phyloP scores from a whole-genome alignment of 2,329 filamentous ascomycete species.

The Botrytis porri region DNA sequence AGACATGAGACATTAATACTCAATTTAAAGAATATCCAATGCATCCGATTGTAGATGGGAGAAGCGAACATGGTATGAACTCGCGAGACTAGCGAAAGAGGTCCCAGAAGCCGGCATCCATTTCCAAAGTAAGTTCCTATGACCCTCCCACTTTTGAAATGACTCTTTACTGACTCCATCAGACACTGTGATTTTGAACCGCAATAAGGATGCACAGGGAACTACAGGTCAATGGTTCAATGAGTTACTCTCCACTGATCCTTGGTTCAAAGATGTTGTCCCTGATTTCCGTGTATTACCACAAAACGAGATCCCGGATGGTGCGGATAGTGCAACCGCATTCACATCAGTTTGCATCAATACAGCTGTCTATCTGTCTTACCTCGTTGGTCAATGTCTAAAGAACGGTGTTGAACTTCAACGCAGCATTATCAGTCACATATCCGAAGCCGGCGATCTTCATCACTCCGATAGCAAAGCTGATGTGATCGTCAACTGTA shows the following conservation, averaged over 20 bases:
- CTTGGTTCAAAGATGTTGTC: constrained; percentile 72
- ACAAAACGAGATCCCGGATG: constrained; percentile 56
- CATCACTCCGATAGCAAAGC: constrained; percentile 58
- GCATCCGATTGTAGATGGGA: constrained; percentile 52
- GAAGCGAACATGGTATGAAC: constrained; percentile 60
- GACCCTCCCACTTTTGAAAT: neutral
- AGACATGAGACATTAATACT: constrained; percentile 29
- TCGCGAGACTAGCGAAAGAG: constrained; percentile 58
- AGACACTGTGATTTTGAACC: constrained; percentile 53
- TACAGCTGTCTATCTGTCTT: constrained; percentile 81
- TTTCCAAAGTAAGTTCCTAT: constrained; percentile 57
- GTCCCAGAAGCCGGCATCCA: constrained; percentile 78
- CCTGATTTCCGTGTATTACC: constrained; percentile 66
- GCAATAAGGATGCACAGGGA: constrained; percentile 28
- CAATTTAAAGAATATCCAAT: constrained; percentile 32
- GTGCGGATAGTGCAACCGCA: constrained; percentile 66
- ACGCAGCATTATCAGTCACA: constrained; percentile 63
- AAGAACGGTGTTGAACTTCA: constrained; percentile 67
- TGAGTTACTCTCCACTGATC: constrained; percentile 62
- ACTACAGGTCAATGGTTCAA: constrained; percentile 49
- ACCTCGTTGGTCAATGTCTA: constrained; percentile 77
- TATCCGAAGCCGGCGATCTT: constrained; percentile 63
- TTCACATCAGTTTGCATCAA: constrained; percentile 93
- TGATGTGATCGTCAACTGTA: constrained; percentile 78
- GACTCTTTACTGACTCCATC: constrained; percentile 1